Evolutionary conservation across 208 protist genomes (phyloP).

Genomic region (Trypanosoma brucei): DNA sequence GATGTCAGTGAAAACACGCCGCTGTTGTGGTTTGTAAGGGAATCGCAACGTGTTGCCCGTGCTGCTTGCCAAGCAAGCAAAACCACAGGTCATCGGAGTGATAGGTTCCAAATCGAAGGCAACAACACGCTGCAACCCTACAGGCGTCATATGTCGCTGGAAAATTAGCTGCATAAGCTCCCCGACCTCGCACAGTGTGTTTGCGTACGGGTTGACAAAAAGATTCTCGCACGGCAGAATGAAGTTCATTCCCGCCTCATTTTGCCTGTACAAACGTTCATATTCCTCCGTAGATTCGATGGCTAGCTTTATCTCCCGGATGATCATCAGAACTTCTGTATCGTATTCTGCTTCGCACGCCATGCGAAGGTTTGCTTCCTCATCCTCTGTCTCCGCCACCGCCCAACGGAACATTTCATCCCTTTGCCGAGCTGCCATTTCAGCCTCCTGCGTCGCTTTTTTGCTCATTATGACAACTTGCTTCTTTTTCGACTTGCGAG

Average conservation of each 20-base stretch:
- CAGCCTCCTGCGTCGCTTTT: conserved; percentile 45
- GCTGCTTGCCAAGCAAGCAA: conserved; percentile 75
- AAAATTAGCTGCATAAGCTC: conserved; percentile 61
- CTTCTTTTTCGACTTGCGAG: conserved; percentile 30
- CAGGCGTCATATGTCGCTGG: conserved; percentile 38
- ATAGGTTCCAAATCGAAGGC: conserved; percentile 79
- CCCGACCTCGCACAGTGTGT: conserved; percentile 52
- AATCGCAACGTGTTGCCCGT: conserved; percentile 72
- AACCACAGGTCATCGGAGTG: conserved; percentile 54
- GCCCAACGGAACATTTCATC: conserved; percentile 43
- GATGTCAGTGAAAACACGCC: conserved; percentile 43
- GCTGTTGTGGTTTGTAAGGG: conserved; percentile 71
- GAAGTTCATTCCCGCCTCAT: conserved; percentile 37
- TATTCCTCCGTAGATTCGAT: conserved; percentile 57
- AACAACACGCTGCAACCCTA: conserved; percentile 71
- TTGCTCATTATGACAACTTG: conserved; percentile 28
- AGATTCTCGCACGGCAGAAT: conserved; percentile 53
- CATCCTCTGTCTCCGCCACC: conserved; percentile 51
- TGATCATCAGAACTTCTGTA: conserved; percentile 46
- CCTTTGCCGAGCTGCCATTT: conserved; percentile 47
- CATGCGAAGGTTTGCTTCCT: conserved; percentile 37
- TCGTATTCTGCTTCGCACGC: conserved; percentile 53
- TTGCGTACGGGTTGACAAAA: conserved; percentile 71
- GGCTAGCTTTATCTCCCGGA: conserved; percentile 51
- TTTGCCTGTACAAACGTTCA: conserved; percentile 53